Conservation (phyloP, 2,329 filamentous ascomycete species). For the Claviceps spartinae region DNA sequence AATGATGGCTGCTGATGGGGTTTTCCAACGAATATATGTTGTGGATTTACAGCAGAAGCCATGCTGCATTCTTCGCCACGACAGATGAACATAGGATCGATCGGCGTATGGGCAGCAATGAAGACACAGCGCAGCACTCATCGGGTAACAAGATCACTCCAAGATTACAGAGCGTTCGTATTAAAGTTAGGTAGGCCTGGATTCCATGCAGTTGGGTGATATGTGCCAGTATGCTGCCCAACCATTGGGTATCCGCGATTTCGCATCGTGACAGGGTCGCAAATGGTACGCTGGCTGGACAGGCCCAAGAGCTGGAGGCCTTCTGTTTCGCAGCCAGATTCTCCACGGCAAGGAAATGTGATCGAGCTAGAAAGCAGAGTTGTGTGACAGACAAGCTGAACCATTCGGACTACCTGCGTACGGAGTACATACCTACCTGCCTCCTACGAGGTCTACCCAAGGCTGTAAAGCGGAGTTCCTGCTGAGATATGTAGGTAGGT, state of each 20-base stretch:
- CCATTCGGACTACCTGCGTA: neutral
- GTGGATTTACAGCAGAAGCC: neutral
- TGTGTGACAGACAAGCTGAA: neutral
- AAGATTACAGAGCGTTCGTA: neutral
- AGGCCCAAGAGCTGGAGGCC: neutral
- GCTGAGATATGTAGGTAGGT: too few relatives aligned
- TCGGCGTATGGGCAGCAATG: neutral
- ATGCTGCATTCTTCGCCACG: neutral
- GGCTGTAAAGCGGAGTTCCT: too few relatives aligned
- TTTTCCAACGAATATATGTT: neutral
- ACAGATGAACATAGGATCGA: neutral
- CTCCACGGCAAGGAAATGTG: neutral
- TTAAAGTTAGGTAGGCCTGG: neutral
- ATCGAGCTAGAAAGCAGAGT: neutral
- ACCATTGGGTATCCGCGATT: conserved; percentile 5
- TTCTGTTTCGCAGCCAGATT: neutral
- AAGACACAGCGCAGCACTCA: neutral
- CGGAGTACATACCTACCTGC: too few relatives aligned
- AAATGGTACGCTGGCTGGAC: conserved; percentile 4
- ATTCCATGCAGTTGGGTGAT: conserved; percentile 1
- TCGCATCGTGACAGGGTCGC: conserved; percentile 5
- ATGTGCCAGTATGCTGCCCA: conserved; percentile 4
- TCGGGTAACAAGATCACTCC: neutral
- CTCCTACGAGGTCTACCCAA: too few relatives aligned
- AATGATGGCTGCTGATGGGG: too few relatives aligned